These are phyloP conservation scores for Paecilomyces formosus DNA, from an alignment of 2,329 filamentous ascomycete genomes.

Conservation along the genomic window DNA sequence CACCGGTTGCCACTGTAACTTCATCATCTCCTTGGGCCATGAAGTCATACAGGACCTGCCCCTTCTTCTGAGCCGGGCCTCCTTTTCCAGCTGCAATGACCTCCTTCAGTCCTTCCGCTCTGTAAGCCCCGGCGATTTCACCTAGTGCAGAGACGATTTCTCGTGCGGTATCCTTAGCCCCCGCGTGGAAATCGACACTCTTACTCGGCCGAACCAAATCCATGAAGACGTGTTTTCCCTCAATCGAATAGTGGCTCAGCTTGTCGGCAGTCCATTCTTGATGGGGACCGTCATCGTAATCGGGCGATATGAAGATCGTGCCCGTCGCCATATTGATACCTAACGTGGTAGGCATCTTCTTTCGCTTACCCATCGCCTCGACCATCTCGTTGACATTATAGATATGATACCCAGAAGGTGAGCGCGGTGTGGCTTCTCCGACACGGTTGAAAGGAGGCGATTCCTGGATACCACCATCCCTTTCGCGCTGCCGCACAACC, in stretches of 20 bases:
- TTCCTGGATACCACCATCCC: conserved; percentile 33
- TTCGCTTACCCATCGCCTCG: conserved; percentile 91
- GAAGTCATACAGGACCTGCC: conserved; percentile 87
- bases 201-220: conserved; percentile 88
- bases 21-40: conserved; percentile 95
- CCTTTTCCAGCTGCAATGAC: conserved; percentile 74
- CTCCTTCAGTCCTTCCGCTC: conserved; percentile 73
- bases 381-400: conserved; percentile 98
- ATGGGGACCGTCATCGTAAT: conserved; percentile 70
- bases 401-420: conserved; percentile 79
- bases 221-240: conserved; percentile 96
- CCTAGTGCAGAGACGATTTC: conserved; percentile 85
- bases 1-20: conserved; percentile 80
- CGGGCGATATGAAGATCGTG: conserved; percentile 82
- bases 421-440: conserved; percentile 43
- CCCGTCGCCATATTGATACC: conserved; percentile 89
- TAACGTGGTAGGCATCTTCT: conserved; percentile 96
- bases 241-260: conserved; percentile 94
- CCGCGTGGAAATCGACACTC: conserved; percentile 93
- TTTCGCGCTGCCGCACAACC: conserved; percentile 27
- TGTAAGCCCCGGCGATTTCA: conserved; percentile 78
- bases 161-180: conserved; percentile 90
- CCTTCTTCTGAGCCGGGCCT: conserved; percentile 64
- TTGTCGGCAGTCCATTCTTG: conserved; percentile 93
- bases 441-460: conserved; percentile 51